Percentiles rank a stretch among this genome's conserved stretches.
phyloP scores from a whole-genome alignment of 2,329 filamentous ascomycete species.

The Neopestalotiopsis rosae region DNA sequence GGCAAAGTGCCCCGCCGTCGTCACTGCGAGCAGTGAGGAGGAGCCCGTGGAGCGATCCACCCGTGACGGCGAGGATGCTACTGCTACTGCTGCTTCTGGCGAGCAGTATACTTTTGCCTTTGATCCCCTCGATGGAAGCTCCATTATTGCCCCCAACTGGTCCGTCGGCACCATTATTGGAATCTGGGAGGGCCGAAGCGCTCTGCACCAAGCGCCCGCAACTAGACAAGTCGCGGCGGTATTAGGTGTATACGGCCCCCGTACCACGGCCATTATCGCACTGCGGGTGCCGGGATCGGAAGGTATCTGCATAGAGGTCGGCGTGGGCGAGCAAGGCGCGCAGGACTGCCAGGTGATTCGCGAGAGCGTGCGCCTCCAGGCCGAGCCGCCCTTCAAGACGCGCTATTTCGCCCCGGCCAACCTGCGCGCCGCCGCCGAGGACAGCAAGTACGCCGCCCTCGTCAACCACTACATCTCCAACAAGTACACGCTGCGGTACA shows the following conservation, averaged over 20 bases:
- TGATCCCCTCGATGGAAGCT: constrained; percentile 68
- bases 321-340: constrained; percentile 36
- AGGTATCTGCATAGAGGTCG: constrained; percentile 57
- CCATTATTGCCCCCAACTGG: constrained; percentile 64
- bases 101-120: constrained; percentile 64
- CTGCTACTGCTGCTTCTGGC: constrained; percentile 23
- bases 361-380: constrained; percentile 42
- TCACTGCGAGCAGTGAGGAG: constrained; percentile 64
- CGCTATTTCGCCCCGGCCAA: constrained; percentile 69
- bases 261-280: constrained; percentile 61
- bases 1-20: constrained; percentile 48
- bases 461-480: constrained; percentile 54
- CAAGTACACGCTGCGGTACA: constrained; percentile 65
- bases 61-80: constrained; percentile 19
- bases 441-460: constrained; percentile 52
- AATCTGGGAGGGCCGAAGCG: constrained; percentile 58
- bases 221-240: constrained; percentile 53
- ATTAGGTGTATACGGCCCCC: constrained; percentile 59
- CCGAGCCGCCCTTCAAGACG: constrained; percentile 46
- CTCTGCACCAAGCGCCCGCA: constrained; percentile 45
- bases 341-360: constrained; percentile 46
- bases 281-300: constrained; percentile 49
- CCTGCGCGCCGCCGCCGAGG: constrained; percentile 59
- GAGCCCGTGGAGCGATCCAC: constrained; percentile 56
- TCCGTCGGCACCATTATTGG: constrained; percentile 65